These are phyloP conservation scores for Melaleuca quinquenervia DNA, from an alignment of 345 rosid species.

Conservation along the genomic window DNA sequence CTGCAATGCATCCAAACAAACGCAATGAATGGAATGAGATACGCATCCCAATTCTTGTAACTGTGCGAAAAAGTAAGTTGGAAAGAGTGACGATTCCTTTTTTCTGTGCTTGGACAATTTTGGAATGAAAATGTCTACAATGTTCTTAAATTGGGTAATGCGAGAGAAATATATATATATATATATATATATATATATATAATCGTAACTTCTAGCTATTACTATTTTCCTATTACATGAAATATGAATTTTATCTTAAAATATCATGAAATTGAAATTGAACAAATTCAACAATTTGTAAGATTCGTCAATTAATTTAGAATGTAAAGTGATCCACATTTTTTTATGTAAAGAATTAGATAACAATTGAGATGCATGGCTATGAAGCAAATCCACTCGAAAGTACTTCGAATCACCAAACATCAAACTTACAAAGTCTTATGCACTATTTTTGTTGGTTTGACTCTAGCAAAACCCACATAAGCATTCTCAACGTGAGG, in stretches of 20 bases:
- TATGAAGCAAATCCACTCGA: neutral
- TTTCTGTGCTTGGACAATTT: neutral
- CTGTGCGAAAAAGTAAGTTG: neutral
- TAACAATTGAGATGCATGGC: neutral
- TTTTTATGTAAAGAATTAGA: neutral
- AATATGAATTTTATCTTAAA: neutral
- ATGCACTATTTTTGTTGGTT: neutral
- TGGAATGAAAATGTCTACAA: neutral
- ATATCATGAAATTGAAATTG: neutral
- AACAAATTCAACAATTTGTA: neutral
- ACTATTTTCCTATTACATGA: neutral
- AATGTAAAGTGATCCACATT: neutral
- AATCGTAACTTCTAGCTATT: neutral
- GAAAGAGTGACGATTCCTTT: neutral
- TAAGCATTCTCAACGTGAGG: neutral
- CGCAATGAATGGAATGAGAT: neutral
- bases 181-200: no score
- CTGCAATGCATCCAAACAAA: neutral
- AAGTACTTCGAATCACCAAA: neutral
- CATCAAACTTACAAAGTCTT: neutral
- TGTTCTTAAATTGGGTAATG: neutral
- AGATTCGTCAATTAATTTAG: neutral
- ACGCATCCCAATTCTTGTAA: neutral
- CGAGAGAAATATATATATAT: no score
- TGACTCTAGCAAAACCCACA: neutral